phyloP scores from a whole-genome alignment of 2,329 filamentous ascomycete species.

The Ascochyta pisi region DNA sequence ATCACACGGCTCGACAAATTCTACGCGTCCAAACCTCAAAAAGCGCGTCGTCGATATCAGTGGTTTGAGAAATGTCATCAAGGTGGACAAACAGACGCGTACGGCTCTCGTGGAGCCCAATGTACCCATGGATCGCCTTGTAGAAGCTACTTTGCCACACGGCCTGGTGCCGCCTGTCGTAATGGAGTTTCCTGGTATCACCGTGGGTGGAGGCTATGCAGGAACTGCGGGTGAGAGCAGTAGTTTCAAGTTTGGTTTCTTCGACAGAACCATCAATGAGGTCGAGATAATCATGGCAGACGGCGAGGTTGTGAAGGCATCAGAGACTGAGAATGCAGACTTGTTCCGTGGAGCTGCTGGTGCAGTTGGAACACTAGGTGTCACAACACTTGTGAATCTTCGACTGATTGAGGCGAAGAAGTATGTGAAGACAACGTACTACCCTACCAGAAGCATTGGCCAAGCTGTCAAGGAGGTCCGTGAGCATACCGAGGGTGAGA shows the following conservation, averaged over 20 bases:
- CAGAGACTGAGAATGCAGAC: slow-evolving; percentile 62
- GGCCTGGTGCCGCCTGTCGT: slow-evolving; percentile 70
- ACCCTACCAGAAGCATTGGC: slow-evolving; percentile 51
- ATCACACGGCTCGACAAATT: slow-evolving; percentile 79
- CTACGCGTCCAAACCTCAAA: slow-evolving; percentile 64
- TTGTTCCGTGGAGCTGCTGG: slow-evolving; percentile 71
- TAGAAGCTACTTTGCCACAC: slow-evolving; percentile 63
- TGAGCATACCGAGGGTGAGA: slow-evolving; percentile 45
- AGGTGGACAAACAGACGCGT: slow-evolving; percentile 60
- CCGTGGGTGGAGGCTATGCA: slow-evolving; percentile 71
- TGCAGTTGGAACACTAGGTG: slow-evolving; percentile 71
- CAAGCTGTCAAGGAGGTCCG: slow-evolving; percentile 53
- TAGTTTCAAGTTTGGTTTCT: slow-evolving; percentile 72
- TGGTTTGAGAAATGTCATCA: slow-evolving; percentile 66
- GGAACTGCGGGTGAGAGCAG: slow-evolving; percentile 73
- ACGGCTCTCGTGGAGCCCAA: slow-evolving; percentile 74
- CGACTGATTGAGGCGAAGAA: slow-evolving; percentile 54
- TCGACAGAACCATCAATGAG: slow-evolving; percentile 66
- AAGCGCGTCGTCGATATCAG: slow-evolving; percentile 69
- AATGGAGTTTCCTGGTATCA: slow-evolving; percentile 77
- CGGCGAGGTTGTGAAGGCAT: slow-evolving; percentile 64
- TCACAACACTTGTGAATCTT: slow-evolving; percentile 65
- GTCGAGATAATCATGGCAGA: slow-evolving; percentile 71
- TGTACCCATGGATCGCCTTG: slow-evolving; percentile 70
- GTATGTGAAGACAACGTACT: slow-evolving; percentile 59